phyloP scores from a whole-genome alignment of 768 basidiomycete species.

The Tricholoma sp. region DNA sequence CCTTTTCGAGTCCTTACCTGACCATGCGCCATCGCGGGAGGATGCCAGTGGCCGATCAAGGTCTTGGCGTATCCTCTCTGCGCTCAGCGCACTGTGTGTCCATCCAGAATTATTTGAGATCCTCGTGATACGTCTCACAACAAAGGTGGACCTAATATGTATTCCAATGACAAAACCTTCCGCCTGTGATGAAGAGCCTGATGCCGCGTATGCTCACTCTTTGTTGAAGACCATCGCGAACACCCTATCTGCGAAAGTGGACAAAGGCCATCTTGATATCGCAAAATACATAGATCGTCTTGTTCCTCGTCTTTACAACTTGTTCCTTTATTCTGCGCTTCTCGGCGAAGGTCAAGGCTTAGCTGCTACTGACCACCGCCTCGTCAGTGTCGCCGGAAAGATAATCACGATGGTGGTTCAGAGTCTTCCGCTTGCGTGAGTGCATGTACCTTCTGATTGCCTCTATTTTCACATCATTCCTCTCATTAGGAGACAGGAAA shows the following conservation, averaged over 20 bases:
- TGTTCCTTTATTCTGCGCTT: constrained; percentile 46
- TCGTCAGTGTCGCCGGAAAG: constrained; percentile 58
- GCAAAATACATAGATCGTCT: constrained; percentile 75
- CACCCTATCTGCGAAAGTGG: constrained; percentile 45
- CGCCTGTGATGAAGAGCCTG: constrained; percentile 45
- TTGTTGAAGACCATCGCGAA: constrained; percentile 66
- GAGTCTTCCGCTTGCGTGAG: constrained; percentile 61
- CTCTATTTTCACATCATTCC: background rate
- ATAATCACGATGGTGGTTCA: constrained; percentile 67
- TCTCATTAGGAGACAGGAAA: constrained; percentile 55
- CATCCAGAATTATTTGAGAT: constrained; percentile 79
- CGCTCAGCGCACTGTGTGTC: constrained; percentile 67
- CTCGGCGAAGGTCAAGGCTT: constrained; percentile 15
- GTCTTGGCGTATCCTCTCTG: constrained; percentile 63
- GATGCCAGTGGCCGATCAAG: constrained; percentile 51
- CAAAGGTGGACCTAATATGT: constrained; percentile 73
- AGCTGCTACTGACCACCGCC: constrained; percentile 38
- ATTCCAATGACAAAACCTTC: constrained; percentile 21
- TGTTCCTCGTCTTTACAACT: constrained; percentile 63
- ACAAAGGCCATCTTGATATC: constrained; percentile 62
- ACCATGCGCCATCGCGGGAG: constrained; percentile 50
- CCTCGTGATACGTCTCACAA: constrained; percentile 69
- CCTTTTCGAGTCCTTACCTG: constrained; percentile 73
- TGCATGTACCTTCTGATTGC: constrained; percentile 10
- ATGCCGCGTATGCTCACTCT: constrained; percentile 82